Evolutionary conservation across 495 filamentous ascomycete genomes (phyloP), one percentile per base, ranked within the genome.

Genomic region (Daldinia loculata): DNA sequence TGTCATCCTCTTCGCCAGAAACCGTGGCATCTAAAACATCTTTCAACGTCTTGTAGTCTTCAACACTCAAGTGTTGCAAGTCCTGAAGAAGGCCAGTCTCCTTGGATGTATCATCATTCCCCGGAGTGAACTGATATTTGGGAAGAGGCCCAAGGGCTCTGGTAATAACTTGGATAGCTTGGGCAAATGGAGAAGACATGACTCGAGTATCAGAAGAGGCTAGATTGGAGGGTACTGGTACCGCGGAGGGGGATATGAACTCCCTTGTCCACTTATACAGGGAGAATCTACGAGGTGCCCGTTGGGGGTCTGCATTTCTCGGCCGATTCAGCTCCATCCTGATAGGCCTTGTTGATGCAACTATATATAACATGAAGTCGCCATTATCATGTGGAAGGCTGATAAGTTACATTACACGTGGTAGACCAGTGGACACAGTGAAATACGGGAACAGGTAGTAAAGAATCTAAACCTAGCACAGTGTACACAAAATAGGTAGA

Each of bases 11-110:
- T 6, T 60, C 60, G 12, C 81, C 81, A 7, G 73, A 70, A 15
- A 77, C 67, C 0, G 77, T 65, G 1, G 76, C 72, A n/a, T 78
- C 72, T 38, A 82, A 66, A 29, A 80, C 66, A 41, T 66, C 61
- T 30, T 78, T 69, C 17, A 82, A 69, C 9, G 81, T 83, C 34
- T 76, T 55, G 41, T 72, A 74, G 57, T 80, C 78, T 43, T 76
- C 69, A 34, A 80, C 65, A 1, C 61, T 62, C 17, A 80, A 63
- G 12, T 66, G 55, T 36, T 74, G 61, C 51, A 80, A 63, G 56
- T 77, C 76, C 29, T 59, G 51, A 50, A 76, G 34, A 9, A 78
- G 29, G 26, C 77, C 77, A 0, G 74, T 75, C 11, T 67, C 61
- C 38, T 71, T 62, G n/a, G 70, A 55, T 11, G 29, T 67, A 3